phyloP scores from a whole-genome alignment of 1,139 yeast species.

The Geotrichum macrosporum region DNA sequence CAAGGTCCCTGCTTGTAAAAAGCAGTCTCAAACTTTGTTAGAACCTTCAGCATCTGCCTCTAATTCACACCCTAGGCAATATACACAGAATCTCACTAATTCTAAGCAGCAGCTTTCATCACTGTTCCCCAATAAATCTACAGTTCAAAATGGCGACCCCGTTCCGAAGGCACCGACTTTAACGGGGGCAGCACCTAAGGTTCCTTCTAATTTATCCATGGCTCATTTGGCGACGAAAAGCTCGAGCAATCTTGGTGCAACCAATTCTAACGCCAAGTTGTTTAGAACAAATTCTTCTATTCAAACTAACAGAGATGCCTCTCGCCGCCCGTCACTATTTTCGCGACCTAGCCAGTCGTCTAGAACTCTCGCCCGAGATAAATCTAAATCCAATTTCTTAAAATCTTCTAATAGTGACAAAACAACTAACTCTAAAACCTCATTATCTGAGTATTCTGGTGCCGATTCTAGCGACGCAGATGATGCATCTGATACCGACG shows the following conservation, averaged over 20 bases:
- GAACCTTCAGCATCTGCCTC: neutral
- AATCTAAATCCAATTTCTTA: neutral
- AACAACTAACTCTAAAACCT: neutral
- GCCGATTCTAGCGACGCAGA: neutral
- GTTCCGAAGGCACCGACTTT: neutral
- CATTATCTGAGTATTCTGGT: slow-evolving; percentile 7
- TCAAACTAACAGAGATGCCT: slow-evolving; percentile 2
- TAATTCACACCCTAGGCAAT: neutral
- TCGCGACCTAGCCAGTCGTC: slow-evolving; percentile 11
- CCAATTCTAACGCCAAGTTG: slow-evolving; percentile 4
- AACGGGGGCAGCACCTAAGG: slow-evolving; percentile 6
- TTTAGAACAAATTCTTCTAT: slow-evolving; percentile 14
- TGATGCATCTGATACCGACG: slow-evolving; percentile 3
- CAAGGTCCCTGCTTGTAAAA: neutral
- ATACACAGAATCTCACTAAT: neutral
- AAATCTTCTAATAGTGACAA: neutral
- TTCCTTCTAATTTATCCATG: slow-evolving; percentile 14
- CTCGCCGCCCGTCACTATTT: slow-evolving; percentile 16
- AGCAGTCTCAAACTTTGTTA: slow-evolving; percentile 2
- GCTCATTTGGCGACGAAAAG: slow-evolving; percentile 11
- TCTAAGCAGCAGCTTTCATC: slow-evolving; percentile 1
- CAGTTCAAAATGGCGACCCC: neutral
- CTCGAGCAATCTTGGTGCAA: slow-evolving; percentile 6
- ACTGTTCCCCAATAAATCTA: slow-evolving; percentile 1
- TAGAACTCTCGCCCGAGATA: neutral